A percentile compares a stretch with the other conserved stretches of the same genome.
phyloP scores from a whole-genome alignment of 2,329 filamentous ascomycete species.

The Diaporthe velutina region DNA sequence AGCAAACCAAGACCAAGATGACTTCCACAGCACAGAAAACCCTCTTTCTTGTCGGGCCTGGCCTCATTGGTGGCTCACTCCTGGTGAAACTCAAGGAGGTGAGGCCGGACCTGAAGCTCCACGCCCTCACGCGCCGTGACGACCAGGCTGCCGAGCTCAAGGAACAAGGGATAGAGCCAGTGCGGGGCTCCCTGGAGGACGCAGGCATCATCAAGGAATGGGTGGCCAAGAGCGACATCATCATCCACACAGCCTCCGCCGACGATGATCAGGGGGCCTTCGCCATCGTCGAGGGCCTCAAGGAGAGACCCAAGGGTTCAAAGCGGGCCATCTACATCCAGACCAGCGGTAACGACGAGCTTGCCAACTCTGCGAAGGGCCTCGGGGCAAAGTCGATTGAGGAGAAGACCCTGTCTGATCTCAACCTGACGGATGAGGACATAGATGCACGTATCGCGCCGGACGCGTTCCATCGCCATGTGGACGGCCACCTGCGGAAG shows the following conservation, averaged over 20 bases:
- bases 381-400: conserved; percentile 5
- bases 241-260: conserved; percentile 38
- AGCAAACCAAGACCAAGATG: neutral
- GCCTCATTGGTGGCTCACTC: conserved; percentile 37
- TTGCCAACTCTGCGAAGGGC: conserved; percentile 31
- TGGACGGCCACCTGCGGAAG: conserved; percentile 35
- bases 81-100: conserved; percentile 37
- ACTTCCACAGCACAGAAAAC: conserved; percentile 33
- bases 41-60: conserved; percentile 37
- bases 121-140: conserved; percentile 38
- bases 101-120: conserved; percentile 35
- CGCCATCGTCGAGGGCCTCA: conserved; percentile 38
- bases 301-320: conserved; percentile 26
- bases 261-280: conserved; percentile 35
- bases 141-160: conserved; percentile 37
- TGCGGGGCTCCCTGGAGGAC: conserved; percentile 35
- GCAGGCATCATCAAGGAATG: conserved; percentile 35
- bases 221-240: conserved; percentile 37
- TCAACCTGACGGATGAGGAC: conserved; percentile 36
- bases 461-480: conserved; percentile 38
- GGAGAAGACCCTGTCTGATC: conserved; percentile 38
- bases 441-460: conserved; percentile 32
- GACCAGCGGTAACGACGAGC: conserved; percentile 40
- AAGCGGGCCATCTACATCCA: conserved; percentile 40
- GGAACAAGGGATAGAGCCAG: conserved; percentile 33